phyloP scores from a whole-genome alignment of 257 asterid genomes.

The Nicotiana attenuata region DNA sequence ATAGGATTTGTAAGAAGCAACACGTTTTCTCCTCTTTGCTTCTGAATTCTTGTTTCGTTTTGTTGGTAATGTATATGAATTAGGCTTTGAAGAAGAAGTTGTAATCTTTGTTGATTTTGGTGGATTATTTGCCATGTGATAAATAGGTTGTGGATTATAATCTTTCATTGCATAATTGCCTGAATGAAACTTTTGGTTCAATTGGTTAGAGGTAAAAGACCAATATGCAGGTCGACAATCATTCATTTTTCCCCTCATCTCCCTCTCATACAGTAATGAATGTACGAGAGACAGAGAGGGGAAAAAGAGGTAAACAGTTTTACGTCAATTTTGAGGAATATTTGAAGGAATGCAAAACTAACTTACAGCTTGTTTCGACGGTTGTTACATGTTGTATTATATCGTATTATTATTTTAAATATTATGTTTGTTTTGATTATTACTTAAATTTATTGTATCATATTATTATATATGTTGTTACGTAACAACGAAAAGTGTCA shows the following conservation, averaged over 20 bases:
- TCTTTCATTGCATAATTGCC: background rate
- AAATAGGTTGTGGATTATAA: background rate
- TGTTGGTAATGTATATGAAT: background rate
- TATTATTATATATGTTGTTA: no score
- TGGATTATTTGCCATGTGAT: background rate
- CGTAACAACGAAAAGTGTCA: no score
- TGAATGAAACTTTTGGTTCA: background rate
- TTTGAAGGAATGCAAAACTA: no score
- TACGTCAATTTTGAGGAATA: no score
- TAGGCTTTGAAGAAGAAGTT: conserved; percentile 1
- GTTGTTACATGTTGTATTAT: no score
- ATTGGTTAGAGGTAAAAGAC: background rate
- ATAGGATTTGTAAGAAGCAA: conserved; percentile 16
- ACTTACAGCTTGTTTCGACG: no score
- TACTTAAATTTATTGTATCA: no score
- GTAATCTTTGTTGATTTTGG: background rate
- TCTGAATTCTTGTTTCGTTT: background rate
- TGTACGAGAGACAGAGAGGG: background rate
- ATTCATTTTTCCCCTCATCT: background rate
- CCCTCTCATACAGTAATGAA: background rate
- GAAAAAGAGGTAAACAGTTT: background rate
- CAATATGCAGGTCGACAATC: background rate
- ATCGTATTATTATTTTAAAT: no score
- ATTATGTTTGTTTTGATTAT: no score
- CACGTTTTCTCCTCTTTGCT: conserved; percentile 8